Percentiles rank a stretch among this genome's conserved stretches.
phyloP scores from a whole-genome alignment of 2,329 filamentous ascomycete genomes.

The Penicillium sp. region DNA sequence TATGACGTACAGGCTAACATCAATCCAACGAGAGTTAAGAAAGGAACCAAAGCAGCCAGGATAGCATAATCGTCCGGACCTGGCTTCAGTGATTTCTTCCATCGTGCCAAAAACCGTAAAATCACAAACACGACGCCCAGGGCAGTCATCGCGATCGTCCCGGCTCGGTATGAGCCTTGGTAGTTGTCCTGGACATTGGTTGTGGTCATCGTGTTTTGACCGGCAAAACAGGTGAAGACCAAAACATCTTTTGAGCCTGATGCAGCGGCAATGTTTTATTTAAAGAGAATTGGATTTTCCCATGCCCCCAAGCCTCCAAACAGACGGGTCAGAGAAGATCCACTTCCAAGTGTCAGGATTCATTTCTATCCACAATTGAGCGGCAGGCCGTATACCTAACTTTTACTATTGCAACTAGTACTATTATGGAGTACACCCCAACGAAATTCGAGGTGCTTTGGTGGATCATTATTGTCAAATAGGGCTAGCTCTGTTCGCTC shows the following conservation, averaged over 20 bases:
- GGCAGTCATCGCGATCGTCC: constrained; percentile 13
- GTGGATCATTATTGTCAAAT: too few relatives aligned
- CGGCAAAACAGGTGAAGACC: neutral
- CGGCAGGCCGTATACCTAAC: neutral
- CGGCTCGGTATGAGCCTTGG: constrained; percentile 4
- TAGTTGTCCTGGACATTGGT: neutral
- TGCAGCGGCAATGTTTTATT: neutral
- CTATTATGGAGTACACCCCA: too few relatives aligned
- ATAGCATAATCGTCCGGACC: constrained; percentile 12
- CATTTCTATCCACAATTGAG: neutral
- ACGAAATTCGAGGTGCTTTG: too few relatives aligned
- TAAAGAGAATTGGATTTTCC: neutral
- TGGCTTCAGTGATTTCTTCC: constrained; percentile 8
- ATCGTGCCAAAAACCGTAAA: constrained; percentile 11
- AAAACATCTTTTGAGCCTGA: neutral
- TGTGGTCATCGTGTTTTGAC: neutral
- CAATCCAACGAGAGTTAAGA: constrained; percentile 8
- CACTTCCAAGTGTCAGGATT: neutral
- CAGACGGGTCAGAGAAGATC: neutral
- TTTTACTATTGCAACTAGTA: too few relatives aligned
- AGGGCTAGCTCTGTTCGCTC: too few relatives aligned
- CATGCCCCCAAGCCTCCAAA: neutral
- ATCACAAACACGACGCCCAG: constrained; percentile 14
- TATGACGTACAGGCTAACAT: constrained; percentile 4
- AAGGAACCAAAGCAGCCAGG: constrained; percentile 5